phyloP scores from a whole-genome alignment of 2,329 filamentous ascomycete species.

The Neofusicoccum kwambonambiense region DNA sequence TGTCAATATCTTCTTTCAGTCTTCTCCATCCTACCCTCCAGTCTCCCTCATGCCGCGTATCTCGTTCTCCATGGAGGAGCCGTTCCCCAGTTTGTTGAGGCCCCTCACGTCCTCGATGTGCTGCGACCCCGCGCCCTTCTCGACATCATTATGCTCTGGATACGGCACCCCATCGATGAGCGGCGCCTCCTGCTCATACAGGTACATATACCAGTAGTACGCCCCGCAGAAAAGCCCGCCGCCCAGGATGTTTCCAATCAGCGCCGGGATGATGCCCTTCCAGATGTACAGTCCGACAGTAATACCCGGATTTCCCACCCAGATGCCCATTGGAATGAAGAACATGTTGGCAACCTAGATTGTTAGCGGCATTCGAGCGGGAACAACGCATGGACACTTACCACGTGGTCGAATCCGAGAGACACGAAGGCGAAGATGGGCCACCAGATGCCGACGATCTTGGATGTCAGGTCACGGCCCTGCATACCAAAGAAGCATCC shows the following conservation, averaged over 20 bases:
- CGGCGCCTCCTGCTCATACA: constrained; percentile 7
- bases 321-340: constrained; percentile 30
- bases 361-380: too few species aligned
- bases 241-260: constrained; percentile 27
- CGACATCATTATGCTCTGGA: neutral
- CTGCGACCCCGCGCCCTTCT: neutral
- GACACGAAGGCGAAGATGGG: constrained; percentile 28
- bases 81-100: neutral
- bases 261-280: constrained; percentile 29
- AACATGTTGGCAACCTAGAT: constrained; percentile 30
- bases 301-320: constrained; percentile 22
- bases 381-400: neutral
- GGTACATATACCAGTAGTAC: constrained; percentile 17
- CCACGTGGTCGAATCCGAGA: constrained; percentile 29
- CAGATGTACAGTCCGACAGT: constrained; percentile 29
- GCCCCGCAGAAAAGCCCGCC: constrained; percentile 17
- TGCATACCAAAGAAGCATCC: constrained; percentile 26
- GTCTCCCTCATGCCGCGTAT: neutral
- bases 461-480: constrained; percentile 25
- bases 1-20: neutral
- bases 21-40: neutral
- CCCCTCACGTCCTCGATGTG: neutral
- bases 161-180: constrained; percentile 15
- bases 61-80: neutral
- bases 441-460: constrained; percentile 30